These are phyloP conservation scores for Tricholoma furcatifolium DNA, from an alignment of 768 basidiomycete genomes.

Conservation along the genomic window DNA sequence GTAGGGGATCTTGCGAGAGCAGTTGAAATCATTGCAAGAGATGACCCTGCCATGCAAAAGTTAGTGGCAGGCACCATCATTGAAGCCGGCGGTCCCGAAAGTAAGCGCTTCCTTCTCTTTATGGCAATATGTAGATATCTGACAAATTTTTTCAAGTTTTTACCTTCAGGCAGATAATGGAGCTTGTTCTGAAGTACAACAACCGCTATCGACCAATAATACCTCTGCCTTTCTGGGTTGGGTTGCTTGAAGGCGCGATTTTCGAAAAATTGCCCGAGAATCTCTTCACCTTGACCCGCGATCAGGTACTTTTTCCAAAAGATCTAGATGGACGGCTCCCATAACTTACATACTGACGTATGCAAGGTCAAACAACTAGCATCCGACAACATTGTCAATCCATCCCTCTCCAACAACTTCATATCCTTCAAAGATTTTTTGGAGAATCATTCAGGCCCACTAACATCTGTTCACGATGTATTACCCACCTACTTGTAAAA, in stretches of 20 bases:
- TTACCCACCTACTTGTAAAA: slow-evolving; percentile 51
- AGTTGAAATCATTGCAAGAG: slow-evolving; percentile 56
- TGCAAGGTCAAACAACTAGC: slow-evolving; percentile 60
- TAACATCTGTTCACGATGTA: slow-evolving; percentile 51
- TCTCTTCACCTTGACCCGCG: slow-evolving; percentile 66
- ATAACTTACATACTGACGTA: background rate
- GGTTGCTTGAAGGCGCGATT: slow-evolving; percentile 62
- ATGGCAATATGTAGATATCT: background rate
- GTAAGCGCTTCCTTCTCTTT: slow-evolving; percentile 17
- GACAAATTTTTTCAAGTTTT: slow-evolving; percentile 42
- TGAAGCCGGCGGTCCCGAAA: slow-evolving; percentile 39
- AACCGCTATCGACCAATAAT: slow-evolving; percentile 55
- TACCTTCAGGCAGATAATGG: slow-evolving; percentile 67
- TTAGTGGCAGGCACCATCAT: slow-evolving; percentile 51
- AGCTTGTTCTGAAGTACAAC: slow-evolving; percentile 55
- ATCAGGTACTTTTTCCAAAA: slow-evolving; percentile 47
- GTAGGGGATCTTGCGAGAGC: slow-evolving; percentile 65
- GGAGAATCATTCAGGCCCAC: slow-evolving; percentile 32
- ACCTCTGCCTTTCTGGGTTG: slow-evolving; percentile 61
- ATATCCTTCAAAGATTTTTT: slow-evolving; percentile 39
- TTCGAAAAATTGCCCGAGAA: slow-evolving; percentile 63
- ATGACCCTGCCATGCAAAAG: slow-evolving; percentile 39
- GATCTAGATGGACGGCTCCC: background rate
- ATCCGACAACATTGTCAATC: slow-evolving; percentile 52
- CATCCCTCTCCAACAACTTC: slow-evolving; percentile 24